A percentile compares a stretch with the other conserved stretches of the same genome.
These are phyloP conservation scores for Inga laurina DNA, from an alignment of 306 rosid species.

Conservation along the genomic window DNA sequence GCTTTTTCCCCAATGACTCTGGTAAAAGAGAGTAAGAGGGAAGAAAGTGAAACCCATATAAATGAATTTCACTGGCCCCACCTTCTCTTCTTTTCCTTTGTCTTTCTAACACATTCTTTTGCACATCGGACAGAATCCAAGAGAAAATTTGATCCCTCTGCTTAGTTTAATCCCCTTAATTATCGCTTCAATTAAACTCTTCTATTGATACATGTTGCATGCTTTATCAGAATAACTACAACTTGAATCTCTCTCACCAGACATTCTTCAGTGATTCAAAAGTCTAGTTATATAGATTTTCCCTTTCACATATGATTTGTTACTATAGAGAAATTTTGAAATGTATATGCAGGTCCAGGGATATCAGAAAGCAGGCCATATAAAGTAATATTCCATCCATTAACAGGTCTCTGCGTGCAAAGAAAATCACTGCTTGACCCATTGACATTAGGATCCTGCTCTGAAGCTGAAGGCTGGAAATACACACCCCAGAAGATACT, in stretches of 20 bases:
- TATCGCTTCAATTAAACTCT: not conserved
- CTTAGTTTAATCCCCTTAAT: not conserved
- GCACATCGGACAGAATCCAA: not conserved
- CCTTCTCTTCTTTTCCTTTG: not conserved
- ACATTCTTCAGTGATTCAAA: not conserved
- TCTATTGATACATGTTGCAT: not conserved
- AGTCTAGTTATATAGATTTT: not conserved
- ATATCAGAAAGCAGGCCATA: constrained; percentile 25
- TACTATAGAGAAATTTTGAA: not conserved
- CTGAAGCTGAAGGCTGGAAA: constrained; percentile 59
- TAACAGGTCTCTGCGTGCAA: constrained; percentile 60
- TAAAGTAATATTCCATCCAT: constrained; percentile 69
- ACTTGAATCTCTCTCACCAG: not conserved
- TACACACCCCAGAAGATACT: constrained; percentile 53
- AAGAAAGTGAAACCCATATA: not conserved
- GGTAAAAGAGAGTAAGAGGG: not conserved
- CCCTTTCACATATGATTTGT: not conserved
- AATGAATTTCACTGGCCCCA: not conserved
- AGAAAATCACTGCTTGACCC: constrained; percentile 43
- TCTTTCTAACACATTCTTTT: not conserved
- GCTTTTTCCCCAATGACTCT: not conserved
- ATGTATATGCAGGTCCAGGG: constrained; percentile 60
- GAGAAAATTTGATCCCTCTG: not conserved
- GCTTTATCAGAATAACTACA: not conserved
- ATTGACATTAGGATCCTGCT: constrained; percentile 60